Evolutionary conservation across 208 protist genomes (phyloP).

Genomic region (Naegleria gruberi): DNA sequence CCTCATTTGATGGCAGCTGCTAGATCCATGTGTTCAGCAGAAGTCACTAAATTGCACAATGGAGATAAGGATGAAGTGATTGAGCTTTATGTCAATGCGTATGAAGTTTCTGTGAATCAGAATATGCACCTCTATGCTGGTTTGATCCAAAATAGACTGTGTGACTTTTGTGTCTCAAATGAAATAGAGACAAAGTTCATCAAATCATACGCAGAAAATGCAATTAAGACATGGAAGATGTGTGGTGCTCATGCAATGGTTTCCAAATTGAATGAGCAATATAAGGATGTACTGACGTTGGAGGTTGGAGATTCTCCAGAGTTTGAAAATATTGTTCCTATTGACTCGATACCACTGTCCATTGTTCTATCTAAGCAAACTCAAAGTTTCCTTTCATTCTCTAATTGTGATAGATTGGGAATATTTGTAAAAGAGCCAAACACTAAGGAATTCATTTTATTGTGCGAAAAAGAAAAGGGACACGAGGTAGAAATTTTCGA

Average conservation of each 20-base stretch:
- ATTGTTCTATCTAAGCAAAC: neutral
- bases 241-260: neutral
- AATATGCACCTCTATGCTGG: neutral
- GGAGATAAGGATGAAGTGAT: neutral
- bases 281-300: neutral
- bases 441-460: neutral
- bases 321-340: neutral
- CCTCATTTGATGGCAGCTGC: neutral
- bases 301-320: neutral
- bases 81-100: neutral
- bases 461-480: neutral
- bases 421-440: neutral
- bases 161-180: neutral
- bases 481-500: neutral
- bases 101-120: neutral
- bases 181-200: neutral
- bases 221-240: neutral
- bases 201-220: neutral
- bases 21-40: neutral
- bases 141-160: neutral
- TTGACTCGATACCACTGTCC: neutral
- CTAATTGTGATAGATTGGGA: neutral
- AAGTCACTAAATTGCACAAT: neutral
- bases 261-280: neutral
- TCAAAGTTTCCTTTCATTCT: neutral